Base-by-base conservation (phyloP, 2,329 filamentous ascomycete species). In the Penicillium sp. region DNA sequence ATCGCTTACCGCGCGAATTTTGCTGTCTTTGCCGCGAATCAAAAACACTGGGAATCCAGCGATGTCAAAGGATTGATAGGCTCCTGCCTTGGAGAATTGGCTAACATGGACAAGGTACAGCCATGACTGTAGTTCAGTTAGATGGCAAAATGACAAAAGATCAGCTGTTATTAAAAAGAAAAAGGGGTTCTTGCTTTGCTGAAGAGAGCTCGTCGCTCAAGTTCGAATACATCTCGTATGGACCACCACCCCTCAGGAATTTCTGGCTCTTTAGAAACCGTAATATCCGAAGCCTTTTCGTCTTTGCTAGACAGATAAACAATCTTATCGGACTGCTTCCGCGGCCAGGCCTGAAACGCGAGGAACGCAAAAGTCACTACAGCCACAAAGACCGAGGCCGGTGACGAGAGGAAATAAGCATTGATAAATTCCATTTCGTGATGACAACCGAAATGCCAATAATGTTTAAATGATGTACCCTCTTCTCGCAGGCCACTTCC, bases 31-130 rank as follows among this genome's bases (percentile, higher is more conserved):
- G 52, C 82, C 80, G 13, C 70, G 68, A 50, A 76, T 74, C 23
- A 85, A 66, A 60, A 85, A 73, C 58, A 85, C 77, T 10, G 83
- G 75, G 63, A 79, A 84, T n/a, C 77, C 80, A 13, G 81, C 81
- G 2, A 83, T 66, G 12, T 79, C 74, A 55, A 77, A 85, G 18
- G 78, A 76, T 26, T 84, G 73, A 69, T 80, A 86, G 63, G 85
- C 80, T 4, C 83, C 84, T 2, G 74, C 58, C 42, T 81, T 79
- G 43, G 68, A 61, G 34, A 85, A 73, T 44, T 81, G 76, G 28
- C 71, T 70, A 57, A 74, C 53, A 43, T 74, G 72, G 21, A 65
- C 64, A 16, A 74, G 52, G 34, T 66, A 72, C 3, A 74, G 46
- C 72, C 71, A 74, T 18, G 60, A 61, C 70, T 73, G 39, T 18